Percentiles rank a stretch among this genome's conserved stretches.
Conservation (phyloP, 2,329 filamentous ascomycete species). For the Trichoderma arundinaceum region DNA sequence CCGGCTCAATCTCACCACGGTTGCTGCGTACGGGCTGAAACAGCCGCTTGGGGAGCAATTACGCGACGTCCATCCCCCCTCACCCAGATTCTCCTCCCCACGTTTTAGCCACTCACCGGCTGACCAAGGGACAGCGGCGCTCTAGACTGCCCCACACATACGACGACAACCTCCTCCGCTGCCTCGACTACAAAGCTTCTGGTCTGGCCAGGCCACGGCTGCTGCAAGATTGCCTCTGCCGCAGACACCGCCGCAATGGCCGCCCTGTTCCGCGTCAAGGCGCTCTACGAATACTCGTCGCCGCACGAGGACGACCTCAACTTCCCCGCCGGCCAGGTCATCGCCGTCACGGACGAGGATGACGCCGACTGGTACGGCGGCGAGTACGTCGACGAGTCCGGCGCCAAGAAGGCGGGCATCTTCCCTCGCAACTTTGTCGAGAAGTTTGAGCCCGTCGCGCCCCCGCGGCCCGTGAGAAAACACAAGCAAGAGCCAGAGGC, state of each 20-base stretch:
- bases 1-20: not conserved
- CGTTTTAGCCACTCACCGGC: constrained; percentile 31
- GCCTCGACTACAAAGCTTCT: constrained; percentile 21
- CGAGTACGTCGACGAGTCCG: constrained; percentile 79
- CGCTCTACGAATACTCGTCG: constrained; percentile 92
- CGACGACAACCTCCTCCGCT: constrained; percentile 32
- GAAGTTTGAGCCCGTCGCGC: constrained; percentile 88
- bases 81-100: constrained; percentile 21
- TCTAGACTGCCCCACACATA: constrained; percentile 30
- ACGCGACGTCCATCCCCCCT: constrained; percentile 29
- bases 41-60: constrained; percentile 25
- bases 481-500: constrained; percentile 65
- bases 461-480: constrained; percentile 79
- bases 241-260: constrained; percentile 62
- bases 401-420: constrained; percentile 79
- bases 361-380: constrained; percentile 94
- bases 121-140: constrained; percentile 26
- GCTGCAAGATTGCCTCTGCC: constrained; percentile 26
- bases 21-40: constrained; percentile 27
- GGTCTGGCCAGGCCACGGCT: constrained; percentile 28
- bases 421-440: constrained; percentile 98
- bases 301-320: constrained; percentile 93
- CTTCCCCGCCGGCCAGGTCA: constrained; percentile 84
- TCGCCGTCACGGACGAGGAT: constrained; percentile 90
- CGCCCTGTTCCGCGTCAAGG: constrained; percentile 89